Conservation (phyloP, 106 monocot species). For the Apostasia ramifera region DNA sequence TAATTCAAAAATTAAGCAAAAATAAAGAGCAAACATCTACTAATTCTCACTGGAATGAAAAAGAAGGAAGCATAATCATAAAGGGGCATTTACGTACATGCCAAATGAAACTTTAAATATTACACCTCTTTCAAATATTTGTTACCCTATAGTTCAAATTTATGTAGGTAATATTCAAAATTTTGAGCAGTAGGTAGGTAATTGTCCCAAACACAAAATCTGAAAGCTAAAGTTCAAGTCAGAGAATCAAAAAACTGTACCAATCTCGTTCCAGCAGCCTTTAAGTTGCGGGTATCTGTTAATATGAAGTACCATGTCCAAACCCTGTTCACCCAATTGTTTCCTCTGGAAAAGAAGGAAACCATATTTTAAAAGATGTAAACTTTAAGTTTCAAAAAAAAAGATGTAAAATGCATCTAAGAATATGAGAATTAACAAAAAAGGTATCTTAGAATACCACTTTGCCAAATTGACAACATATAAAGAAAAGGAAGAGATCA, state of each 20-base stretch:
- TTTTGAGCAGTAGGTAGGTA: too few relatives aligned
- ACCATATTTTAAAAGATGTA: not conserved
- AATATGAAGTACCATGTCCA: slow-evolving; percentile 12
- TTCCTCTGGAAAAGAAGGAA: not conserved
- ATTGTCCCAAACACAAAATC: not conserved
- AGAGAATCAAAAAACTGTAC: not conserved
- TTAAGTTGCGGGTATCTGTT: not conserved
- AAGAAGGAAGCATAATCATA: too few relatives aligned
- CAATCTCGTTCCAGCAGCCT: slow-evolving; percentile 9
- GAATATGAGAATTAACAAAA: not conserved
- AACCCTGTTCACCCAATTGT: slow-evolving; percentile 12
- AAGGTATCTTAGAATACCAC: not conserved
- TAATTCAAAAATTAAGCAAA: too few relatives aligned
- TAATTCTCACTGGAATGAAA: too few relatives aligned
- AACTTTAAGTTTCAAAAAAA: not conserved
- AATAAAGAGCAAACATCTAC: too few relatives aligned
- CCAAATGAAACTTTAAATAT: too few relatives aligned
- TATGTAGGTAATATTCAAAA: too few relatives aligned
- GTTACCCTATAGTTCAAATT: too few relatives aligned
- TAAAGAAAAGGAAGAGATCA: not conserved
- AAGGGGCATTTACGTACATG: too few relatives aligned
- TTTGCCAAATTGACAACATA: not conserved
- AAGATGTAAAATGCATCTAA: not conserved
- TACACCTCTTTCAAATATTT: too few relatives aligned
- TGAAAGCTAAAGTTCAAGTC: not conserved